phyloP scores from a whole-genome alignment of 2,329 filamentous ascomycete species.

The Cryphonectria naterciae region DNA sequence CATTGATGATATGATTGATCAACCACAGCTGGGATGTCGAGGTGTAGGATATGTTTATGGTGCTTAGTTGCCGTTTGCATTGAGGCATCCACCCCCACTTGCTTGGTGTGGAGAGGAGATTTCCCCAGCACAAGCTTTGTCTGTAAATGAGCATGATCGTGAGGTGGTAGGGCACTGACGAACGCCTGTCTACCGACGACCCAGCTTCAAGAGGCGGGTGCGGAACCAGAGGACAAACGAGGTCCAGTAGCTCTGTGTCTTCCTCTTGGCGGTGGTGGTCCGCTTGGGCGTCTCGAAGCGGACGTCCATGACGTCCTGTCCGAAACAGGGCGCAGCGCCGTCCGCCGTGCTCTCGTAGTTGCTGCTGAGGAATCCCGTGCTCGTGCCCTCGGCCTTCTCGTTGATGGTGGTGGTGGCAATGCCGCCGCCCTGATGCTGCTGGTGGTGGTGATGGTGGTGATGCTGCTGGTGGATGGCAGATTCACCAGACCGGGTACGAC shows the following conservation, averaged over 20 bases:
- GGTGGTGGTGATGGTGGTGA: not conserved
- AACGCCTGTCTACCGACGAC: slow-evolving; percentile 32
- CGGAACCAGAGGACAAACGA: slow-evolving; percentile 67
- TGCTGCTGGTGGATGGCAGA: slow-evolving; percentile 8
- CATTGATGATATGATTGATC: not conserved
- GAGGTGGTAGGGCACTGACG: not conserved
- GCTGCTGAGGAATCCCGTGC: slow-evolving; percentile 45
- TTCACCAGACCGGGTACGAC: slow-evolving; percentile 11
- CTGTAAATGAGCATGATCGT: not conserved
- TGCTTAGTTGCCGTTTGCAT: too few species aligned
- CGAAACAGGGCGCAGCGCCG: slow-evolving; percentile 38
- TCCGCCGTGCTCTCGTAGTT: slow-evolving; percentile 50
- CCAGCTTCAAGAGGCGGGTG: slow-evolving; percentile 55
- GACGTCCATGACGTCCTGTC: slow-evolving; percentile 46
- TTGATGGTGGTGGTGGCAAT: slow-evolving; percentile 9
- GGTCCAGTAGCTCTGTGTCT: slow-evolving; percentile 65
- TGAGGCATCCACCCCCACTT: not conserved
- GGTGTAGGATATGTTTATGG: not conserved
- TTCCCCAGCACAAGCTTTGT: not conserved
- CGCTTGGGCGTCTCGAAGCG: slow-evolving; percentile 49
- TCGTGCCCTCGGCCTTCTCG: slow-evolving; percentile 46
- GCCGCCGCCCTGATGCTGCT: slow-evolving; percentile 13
- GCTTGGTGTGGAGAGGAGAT: not conserved
- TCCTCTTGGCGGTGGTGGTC: slow-evolving; percentile 57
- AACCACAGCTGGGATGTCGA: not conserved